phyloP scores from a whole-genome alignment of 2,329 filamentous ascomycete species.

The Didymella arachidicola region DNA sequence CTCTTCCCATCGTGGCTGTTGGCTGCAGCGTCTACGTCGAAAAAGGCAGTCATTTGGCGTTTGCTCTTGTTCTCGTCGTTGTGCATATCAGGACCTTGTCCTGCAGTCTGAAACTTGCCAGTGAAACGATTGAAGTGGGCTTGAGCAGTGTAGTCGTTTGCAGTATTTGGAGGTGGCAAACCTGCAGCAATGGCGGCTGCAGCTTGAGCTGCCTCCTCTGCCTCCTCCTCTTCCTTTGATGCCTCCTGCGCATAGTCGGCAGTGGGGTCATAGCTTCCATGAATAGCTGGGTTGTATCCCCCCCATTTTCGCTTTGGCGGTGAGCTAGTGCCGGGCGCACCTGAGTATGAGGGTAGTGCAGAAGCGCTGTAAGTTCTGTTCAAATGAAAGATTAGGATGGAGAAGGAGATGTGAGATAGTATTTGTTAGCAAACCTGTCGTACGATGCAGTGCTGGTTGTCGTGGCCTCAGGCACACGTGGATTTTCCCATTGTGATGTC shows the following conservation, averaged over 20 bases:
- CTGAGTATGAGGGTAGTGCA: constrained; percentile 38
- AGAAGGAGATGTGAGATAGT: constrained; percentile 37
- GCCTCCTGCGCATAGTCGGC: constrained; percentile 80
- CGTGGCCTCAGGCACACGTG: constrained; percentile 67
- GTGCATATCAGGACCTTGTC: constrained; percentile 75
- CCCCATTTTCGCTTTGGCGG: constrained; percentile 59
- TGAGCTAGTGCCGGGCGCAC: constrained; percentile 44
- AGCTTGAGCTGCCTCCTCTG: constrained; percentile 37
- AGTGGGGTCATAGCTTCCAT: constrained; percentile 94
- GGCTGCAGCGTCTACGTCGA: constrained; percentile 93
- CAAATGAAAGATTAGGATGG: constrained; percentile 42
- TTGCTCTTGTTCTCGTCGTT: constrained; percentile 86
- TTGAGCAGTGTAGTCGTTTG: constrained; percentile 67
- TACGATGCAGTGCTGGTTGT: constrained; percentile 39
- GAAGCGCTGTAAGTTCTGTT: constrained; percentile 40
- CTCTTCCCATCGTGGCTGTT: constrained; percentile 90
- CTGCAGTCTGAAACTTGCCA: constrained; percentile 76
- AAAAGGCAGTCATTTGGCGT: constrained; percentile 92
- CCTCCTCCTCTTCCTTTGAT: constrained; percentile 52
- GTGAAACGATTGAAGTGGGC: constrained; percentile 92
- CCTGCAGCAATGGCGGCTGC: constrained; percentile 38
- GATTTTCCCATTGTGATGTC: constrained; percentile 83
- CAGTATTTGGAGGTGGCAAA: constrained; percentile 33
- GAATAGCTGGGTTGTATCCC: constrained; percentile 94
- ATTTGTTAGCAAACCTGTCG: constrained; percentile 49